Evolutionary conservation across 2,329 filamentous ascomycete genomes (phyloP), one percentile per base, ranked within the genome.

Genomic region (Apiospora arundinis): DNA sequence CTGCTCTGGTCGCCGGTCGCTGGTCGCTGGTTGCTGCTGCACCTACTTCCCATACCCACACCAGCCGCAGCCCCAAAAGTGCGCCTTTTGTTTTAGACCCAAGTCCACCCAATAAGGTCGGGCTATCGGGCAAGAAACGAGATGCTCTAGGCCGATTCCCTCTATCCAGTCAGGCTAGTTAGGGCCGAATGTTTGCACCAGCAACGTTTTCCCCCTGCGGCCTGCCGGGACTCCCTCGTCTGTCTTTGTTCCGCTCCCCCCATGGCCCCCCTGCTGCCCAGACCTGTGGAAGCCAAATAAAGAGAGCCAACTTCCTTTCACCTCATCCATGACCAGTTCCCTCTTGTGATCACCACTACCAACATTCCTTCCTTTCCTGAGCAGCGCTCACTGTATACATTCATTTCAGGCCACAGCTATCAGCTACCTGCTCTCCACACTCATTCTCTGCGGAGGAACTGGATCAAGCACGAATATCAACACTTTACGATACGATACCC

Each of bases 301-400:
- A 77, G 74, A 68, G 45, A 71, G 67, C 75, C 70, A 69, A 72
- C 69, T 73, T 72, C 76, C 73, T 74, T 73, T 48, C 70, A 72
- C 44, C 67, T 74, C 23, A 12, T n/a, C 32, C 68, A 32, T 46
- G 69, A n/a, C 7, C 28, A n/a, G 32, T 63, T 40, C 69, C 65
- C 52, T 37, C 44, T 74, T 70, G 72, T 74, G 73, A 71, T 72
- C 71, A 68, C 71, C 70, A 63, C 56, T 40, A 63, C 3, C 56
- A 70, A 73, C 77, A 77, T 79, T 79, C 77, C 72, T 80, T 79
- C 77, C 72, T 80, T 79, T 75, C 70, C 74, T 69, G 79, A 80
- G 79, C 79, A 79, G 79, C 76, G 79, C 79, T 80, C 79, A 77
- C 78, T 65, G 70, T 78, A 79, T 78, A 77, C 79, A 76, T 78